Evolutionary conservation across 768 basidiomycete genomes (phyloP).

Genomic region (Kondoa subrosea): DNA sequence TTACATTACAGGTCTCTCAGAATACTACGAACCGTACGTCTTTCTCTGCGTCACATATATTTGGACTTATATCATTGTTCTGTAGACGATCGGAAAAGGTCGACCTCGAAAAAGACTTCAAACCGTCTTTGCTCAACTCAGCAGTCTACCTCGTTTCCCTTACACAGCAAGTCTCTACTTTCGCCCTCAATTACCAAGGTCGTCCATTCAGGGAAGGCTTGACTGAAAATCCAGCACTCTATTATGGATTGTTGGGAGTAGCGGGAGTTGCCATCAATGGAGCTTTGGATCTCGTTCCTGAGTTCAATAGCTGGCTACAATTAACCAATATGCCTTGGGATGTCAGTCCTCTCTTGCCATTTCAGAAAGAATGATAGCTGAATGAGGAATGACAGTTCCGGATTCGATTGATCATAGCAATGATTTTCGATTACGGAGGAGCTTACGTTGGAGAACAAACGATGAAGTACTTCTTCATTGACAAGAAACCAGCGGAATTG

Average conservation of each 20-base stretch:
- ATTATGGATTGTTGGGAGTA: conserved; percentile 78
- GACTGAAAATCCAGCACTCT: conserved; percentile 82
- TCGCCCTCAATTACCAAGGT: conserved; percentile 94
- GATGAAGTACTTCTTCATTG: conserved; percentile 76
- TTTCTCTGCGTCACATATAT: neutral
- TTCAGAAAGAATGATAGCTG: neutral
- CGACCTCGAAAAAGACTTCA: conserved; percentile 90
- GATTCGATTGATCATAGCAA: conserved; percentile 52
- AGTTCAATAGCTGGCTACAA: conserved; percentile 90
- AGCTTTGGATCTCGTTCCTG: conserved; percentile 83
- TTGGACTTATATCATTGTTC: conserved; percentile 5
- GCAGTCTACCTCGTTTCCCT: conserved; percentile 89
- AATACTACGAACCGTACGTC: conserved; percentile 42
- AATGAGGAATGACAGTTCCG: conserved; percentile 50
- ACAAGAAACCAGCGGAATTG: conserved; percentile 31
- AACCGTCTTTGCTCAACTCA: conserved; percentile 83
- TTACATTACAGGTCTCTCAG: conserved; percentile 79
- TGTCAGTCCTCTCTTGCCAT: conserved; percentile 39
- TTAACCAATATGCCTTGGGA: conserved; percentile 69
- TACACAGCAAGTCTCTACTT: conserved; percentile 95
- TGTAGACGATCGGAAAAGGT: conserved; percentile 49
- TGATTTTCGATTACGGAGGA: conserved; percentile 74
- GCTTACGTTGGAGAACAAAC: conserved; percentile 67
- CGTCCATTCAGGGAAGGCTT: conserved; percentile 98
- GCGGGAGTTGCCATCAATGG: conserved; percentile 75